Evolutionary conservation across 192 early-diverging fungal genomes (phyloP), one percentile per base, ranked within the genome.

Genomic region (Backusella mclennaniae): DNA sequence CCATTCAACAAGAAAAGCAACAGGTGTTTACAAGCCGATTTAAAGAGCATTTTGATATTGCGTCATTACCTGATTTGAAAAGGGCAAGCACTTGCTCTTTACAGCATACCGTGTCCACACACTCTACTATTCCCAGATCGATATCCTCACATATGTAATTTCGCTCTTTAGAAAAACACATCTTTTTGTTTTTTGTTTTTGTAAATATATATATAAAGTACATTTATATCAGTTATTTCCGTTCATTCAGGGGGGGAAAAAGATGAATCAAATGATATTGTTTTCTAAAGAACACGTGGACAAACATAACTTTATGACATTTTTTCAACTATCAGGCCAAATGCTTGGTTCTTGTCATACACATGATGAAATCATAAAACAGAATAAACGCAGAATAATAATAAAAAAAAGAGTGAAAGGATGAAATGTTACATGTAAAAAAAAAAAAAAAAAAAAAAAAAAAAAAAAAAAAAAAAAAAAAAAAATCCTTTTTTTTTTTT

Each of bases 41-140:
- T 44, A 36, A 41, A 71, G 70, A 71, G 6, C 70, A 71, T 33
- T 71, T 71, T 33, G 70, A 71, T 71, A 42, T 71, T 49, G 56
- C 56, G 56, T 63, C 56, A 63, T 63, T 63, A 11, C 56, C 56
- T 29, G 56, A 63, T 63, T 63, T 63, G 12, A 63, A 29, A 63
- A 63, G 56, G 12, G 56, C 56, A 63, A 63, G 56, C 11, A 63
- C 56, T 26, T 63, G 56, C 7, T 63, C 56, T 63, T 63, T 63
- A 63, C 56, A 63, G 3, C 56, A 63, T 63, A 63, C 56, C 8
- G 56, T 63, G 2, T 63, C 56, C 26, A 63, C 56, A 3, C 56
- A 63, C 26, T 63, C 56, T 12, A 29, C 56, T 11, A 63, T 63
- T 63, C 56, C 56, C 11, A 63, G 56, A 63, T 63, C 56, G 11